These are phyloP conservation scores for Neurospora sp. DNA, from an alignment of 495 filamentous ascomycete species.

Conservation along the genomic window DNA sequence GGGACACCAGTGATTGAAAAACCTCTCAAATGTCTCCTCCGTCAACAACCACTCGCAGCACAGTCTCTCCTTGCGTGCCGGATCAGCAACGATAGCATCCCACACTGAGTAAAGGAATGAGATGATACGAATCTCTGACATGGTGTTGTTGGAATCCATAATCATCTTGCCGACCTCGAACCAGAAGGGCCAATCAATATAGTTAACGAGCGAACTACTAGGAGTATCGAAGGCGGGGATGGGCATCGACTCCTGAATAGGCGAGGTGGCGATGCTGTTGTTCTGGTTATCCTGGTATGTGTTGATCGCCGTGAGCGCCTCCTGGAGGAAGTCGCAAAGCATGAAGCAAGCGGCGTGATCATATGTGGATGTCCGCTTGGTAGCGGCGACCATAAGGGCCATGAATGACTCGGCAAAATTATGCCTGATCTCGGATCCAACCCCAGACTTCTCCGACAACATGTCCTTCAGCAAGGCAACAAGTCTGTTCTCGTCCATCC, in stretches of 20 bases:
- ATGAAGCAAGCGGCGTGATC: conserved; percentile 87
- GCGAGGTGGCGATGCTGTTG: conserved; percentile 26
- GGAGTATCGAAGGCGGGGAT: conserved; percentile 5
- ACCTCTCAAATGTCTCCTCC: conserved; percentile 65
- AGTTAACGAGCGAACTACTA: conserved; percentile 10
- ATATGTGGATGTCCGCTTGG: conserved; percentile 68
- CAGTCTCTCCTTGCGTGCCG: conserved; percentile 57
- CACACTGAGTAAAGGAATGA: conserved; percentile 78
- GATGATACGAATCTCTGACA: conserved; percentile 84
- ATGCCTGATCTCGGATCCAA: conserved; percentile 40
- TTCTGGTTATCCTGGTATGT: conserved; percentile 34
- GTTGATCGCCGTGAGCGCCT: conserved; percentile 40
- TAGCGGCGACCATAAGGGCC: conserved; percentile 59
- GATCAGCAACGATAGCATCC: conserved; percentile 59
- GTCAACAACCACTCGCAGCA: conserved; percentile 76
- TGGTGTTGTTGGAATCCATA: conserved; percentile 80
- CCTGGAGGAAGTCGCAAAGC: conserved; percentile 87
- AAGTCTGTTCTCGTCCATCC: conserved; percentile 87
- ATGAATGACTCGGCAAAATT: conserved; percentile 75
- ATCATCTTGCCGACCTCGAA: conserved; percentile 73
- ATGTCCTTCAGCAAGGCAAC: conserved; percentile 83
- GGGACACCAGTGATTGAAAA: conserved; percentile 96
- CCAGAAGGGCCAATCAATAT: conserved; percentile 85
- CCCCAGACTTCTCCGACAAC: conserved; percentile 57
- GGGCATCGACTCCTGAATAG: conserved; percentile 5